Percentiles rank a stretch among this genome's conserved stretches.
Evolutionary conservation across 2,329 filamentous ascomycete species (phyloP).

Genomic region (Neofusicoccum sp.): DNA sequence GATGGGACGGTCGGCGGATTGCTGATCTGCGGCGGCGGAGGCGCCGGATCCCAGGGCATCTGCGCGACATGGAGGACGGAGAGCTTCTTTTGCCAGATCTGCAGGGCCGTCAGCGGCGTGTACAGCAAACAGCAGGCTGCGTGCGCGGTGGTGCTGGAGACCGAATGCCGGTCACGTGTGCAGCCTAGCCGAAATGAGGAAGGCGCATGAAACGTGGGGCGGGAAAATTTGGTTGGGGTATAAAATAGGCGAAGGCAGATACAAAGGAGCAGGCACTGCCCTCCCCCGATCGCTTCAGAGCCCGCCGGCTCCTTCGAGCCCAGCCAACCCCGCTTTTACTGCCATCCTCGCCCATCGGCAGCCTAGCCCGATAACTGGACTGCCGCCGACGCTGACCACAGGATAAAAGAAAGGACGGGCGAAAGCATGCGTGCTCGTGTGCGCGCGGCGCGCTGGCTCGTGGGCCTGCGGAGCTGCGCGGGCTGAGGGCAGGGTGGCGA

Average conservation of each 20-base stretch:
- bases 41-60: slow-evolving; percentile 94
- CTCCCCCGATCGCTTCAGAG: slow-evolving; percentile 18
- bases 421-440: neutral
- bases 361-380: slow-evolving; percentile 15
- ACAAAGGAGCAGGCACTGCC: slow-evolving; percentile 19
- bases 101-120: neutral
- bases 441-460: neutral
- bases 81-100: slow-evolving; percentile 95
- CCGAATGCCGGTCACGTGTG: slow-evolving; percentile 32
- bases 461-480: neutral
- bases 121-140: slow-evolving; percentile 1
- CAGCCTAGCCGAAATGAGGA: slow-evolving; percentile 34
- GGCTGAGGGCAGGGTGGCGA: slow-evolving; percentile 10
- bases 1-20: slow-evolving; percentile 43
- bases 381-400: slow-evolving; percentile 8
- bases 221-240: slow-evolving; percentile 31
- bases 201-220: slow-evolving; percentile 28
- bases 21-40: slow-evolving; percentile 53
- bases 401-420: neutral
- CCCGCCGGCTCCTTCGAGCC: slow-evolving; percentile 18
- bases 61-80: slow-evolving; percentile 78
- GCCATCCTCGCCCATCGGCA: slow-evolving; percentile 19
- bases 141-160: slow-evolving; percentile 7
- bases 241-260: slow-evolving; percentile 46
- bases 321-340: slow-evolving; percentile 20